Evolutionary conservation across 495 filamentous ascomycete genomes (phyloP).

Genomic region (Penicillium tannophilum): DNA sequence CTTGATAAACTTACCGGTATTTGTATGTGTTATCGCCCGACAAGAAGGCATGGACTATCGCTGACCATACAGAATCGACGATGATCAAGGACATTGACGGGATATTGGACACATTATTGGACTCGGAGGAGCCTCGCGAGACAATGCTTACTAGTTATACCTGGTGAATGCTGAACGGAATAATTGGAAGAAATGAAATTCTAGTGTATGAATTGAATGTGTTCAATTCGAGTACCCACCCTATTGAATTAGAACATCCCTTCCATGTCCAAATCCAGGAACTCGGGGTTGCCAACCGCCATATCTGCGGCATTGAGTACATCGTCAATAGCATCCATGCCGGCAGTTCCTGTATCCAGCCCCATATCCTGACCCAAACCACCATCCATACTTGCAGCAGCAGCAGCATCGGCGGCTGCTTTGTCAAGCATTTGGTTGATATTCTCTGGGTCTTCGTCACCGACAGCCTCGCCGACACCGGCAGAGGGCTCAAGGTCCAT

Average conservation of each 20-base stretch:
- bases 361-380: constrained; percentile 34
- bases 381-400: constrained; percentile 37
- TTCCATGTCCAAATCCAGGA: constrained; percentile 53
- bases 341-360: constrained; percentile 23
- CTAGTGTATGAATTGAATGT: not conserved
- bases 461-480: constrained; percentile 20
- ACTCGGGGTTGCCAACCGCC: constrained; percentile 51
- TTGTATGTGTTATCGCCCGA: constrained; percentile 10
- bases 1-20: constrained; percentile 17
- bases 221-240: not conserved
- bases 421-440: constrained; percentile 53
- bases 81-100: not conserved
- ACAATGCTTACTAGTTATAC: not conserved
- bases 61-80: not conserved
- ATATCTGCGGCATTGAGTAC: constrained; percentile 52
- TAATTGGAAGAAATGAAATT: too few relatives aligned
- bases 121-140: not conserved
- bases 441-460: constrained; percentile 39
- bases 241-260: constrained; percentile 39
- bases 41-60: not conserved
- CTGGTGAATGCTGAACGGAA: not conserved
- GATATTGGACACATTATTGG: not conserved
- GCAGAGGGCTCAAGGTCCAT: constrained; percentile 38
- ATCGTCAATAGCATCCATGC: constrained; percentile 50
- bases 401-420: constrained; percentile 37